Percentiles rank a stretch among this genome's conserved stretches.
phyloP scores from a whole-genome alignment of 176 grass and related monocot species.

The Oryza glumipatula region DNA sequence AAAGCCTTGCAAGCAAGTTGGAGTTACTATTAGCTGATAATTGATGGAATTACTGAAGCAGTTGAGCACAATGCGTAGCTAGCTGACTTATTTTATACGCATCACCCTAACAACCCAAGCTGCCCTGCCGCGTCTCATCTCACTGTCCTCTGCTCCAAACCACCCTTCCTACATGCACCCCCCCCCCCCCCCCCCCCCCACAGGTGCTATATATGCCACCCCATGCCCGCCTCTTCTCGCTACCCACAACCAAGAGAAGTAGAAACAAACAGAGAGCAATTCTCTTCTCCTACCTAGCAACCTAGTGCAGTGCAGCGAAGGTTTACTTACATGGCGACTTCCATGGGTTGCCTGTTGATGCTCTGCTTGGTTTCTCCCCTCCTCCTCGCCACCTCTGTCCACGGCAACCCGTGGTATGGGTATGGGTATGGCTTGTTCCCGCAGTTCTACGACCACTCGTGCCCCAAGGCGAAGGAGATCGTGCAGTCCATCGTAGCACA shows the following conservation, averaged over 20 bases:
- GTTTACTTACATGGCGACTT: slow-evolving; percentile 50
- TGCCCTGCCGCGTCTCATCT: slow-evolving; percentile 40
- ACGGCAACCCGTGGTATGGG: slow-evolving; percentile 52
- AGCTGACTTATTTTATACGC: slow-evolving; percentile 46
- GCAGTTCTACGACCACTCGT: slow-evolving; percentile 77
- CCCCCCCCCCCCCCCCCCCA: slow-evolving; percentile 32
- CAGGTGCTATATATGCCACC: slow-evolving; percentile 48
- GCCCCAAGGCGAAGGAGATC: slow-evolving; percentile 73
- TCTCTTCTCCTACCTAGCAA: slow-evolving; percentile 31
- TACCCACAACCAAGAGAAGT: slow-evolving; percentile 37
- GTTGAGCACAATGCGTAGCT: slow-evolving; percentile 20
- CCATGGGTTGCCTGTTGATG: slow-evolving; percentile 48
- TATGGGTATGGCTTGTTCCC: slow-evolving; percentile 64
- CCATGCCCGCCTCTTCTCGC: slow-evolving; percentile 32
- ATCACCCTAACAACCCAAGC: slow-evolving; percentile 51
- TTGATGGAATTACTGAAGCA: slow-evolving; percentile 29
- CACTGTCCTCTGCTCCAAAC: slow-evolving; percentile 29
- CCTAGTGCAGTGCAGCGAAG: slow-evolving; percentile 27
- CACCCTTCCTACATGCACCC: slow-evolving; percentile 16
- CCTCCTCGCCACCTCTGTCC: slow-evolving; percentile 38
- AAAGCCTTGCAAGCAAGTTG: not conserved
- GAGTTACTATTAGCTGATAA: not conserved
- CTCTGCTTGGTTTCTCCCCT: slow-evolving; percentile 54
- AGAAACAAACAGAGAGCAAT: slow-evolving; percentile 25
- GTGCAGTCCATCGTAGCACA: slow-evolving; percentile 71